phyloP scores from a whole-genome alignment of 805 yeast species.

The Lachancea dasiensis region DNA sequence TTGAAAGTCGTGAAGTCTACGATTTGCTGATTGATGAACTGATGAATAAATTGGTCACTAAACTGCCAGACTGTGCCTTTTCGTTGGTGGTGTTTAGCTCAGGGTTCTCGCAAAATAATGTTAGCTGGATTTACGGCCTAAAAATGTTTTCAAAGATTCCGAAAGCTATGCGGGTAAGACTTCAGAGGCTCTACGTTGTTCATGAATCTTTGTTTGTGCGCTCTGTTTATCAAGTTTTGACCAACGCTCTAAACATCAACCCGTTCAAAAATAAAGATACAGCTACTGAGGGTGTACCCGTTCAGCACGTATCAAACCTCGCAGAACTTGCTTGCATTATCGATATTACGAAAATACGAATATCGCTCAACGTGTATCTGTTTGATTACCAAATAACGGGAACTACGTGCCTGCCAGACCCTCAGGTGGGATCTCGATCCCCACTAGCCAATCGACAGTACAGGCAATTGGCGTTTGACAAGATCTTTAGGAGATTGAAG shows the following conservation, averaged over 20 bases:
- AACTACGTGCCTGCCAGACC: slow-evolving; percentile 43
- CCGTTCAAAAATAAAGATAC: slow-evolving; percentile 24
- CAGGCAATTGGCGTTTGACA: slow-evolving; percentile 41
- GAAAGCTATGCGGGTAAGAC: slow-evolving; percentile 43
- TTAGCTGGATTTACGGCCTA: slow-evolving; percentile 68
- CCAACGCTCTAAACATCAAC: slow-evolving; percentile 53
- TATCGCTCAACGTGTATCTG: slow-evolving; percentile 68
- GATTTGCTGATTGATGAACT: slow-evolving; percentile 43
- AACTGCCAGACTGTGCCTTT: slow-evolving; percentile 58
- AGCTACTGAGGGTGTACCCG: slow-evolving; percentile 19
- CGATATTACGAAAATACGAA: slow-evolving; percentile 71
- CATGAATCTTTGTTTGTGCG: slow-evolving; percentile 90
- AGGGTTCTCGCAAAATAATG: slow-evolving; percentile 52
- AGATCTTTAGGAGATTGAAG: slow-evolving; percentile 44
- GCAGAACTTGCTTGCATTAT: slow-evolving; percentile 52
- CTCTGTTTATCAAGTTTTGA: slow-evolving; percentile 64
- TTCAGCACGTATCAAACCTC: slow-evolving; percentile 40
- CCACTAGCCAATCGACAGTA: slow-evolving; percentile 30
- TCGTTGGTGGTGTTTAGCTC: slow-evolving; percentile 74
- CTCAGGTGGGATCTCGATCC: slow-evolving; percentile 28
- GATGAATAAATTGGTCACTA: slow-evolving; percentile 48
- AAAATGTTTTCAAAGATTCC: slow-evolving; percentile 54
- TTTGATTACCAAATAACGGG: slow-evolving; percentile 53
- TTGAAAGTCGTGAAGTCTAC: slow-evolving; percentile 34
- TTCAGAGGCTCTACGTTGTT: slow-evolving; percentile 66